Conservation (phyloP, 352 stramenopile genomes). For the Pythium apleroticum region DNA sequence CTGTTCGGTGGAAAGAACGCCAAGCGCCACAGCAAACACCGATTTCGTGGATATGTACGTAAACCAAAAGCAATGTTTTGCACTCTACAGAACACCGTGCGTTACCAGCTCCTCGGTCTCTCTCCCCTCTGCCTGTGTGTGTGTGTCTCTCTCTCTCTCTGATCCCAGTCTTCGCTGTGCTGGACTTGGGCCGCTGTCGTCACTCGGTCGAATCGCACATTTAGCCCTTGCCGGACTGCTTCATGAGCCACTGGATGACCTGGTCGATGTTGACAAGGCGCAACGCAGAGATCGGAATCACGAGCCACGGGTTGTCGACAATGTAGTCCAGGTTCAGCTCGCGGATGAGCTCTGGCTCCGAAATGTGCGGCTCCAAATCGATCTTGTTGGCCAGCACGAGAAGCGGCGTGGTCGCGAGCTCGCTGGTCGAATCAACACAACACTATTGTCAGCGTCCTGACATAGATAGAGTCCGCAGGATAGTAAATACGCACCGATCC, state of each 20-base stretch:
- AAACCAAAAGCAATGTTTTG: constrained; percentile 28
- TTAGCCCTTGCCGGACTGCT: constrained; percentile 91
- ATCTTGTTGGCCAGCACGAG: constrained; percentile 99
- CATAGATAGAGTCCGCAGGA: not conserved
- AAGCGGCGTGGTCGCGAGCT: constrained; percentile 91
- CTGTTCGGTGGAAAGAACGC: constrained; percentile 18
- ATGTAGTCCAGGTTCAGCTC: constrained; percentile 99
- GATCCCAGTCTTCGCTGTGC: constrained; percentile 1
- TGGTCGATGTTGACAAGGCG: constrained; percentile 97
- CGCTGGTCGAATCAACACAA: constrained; percentile 28
- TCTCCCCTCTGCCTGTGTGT: not conserved
- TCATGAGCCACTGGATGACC: constrained; percentile 97
- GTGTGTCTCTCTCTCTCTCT: constrained; percentile 10
- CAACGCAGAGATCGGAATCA: constrained; percentile 97
- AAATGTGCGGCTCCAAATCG: constrained; percentile 94
- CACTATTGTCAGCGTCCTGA: not conserved
- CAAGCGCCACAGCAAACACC: not conserved
- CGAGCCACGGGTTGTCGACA: constrained; percentile 98
- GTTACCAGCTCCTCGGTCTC: constrained; percentile 10
- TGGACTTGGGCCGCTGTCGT: not conserved
- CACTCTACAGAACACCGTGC: constrained; percentile 24
- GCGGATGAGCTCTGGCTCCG: constrained; percentile 88
- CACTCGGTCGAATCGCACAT: not conserved
- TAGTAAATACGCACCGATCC: constrained; percentile 74
- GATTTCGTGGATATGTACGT: constrained; percentile 3